Evolutionary conservation across 2,329 filamentous ascomycete species (phyloP), one percentile per base, ranked within the genome.

Genomic region (Erysiphe pulchra): DNA sequence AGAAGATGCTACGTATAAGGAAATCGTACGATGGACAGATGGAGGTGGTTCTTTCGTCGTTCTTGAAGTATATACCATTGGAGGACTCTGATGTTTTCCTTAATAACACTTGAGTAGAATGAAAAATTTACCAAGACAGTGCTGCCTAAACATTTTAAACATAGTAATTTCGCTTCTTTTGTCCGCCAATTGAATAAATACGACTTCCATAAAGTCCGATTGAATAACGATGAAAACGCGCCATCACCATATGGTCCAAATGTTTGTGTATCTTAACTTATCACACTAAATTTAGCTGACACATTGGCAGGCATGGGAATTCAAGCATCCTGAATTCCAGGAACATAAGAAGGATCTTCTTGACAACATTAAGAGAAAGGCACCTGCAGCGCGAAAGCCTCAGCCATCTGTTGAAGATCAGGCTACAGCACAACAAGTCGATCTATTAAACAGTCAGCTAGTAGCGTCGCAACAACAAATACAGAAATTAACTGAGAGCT

Each of bases 111-210:
- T 34, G 42, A 48, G 24, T 60, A 94, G 87, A 92, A 92, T 61
- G 87, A 95, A 61, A 93, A 92, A 61, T 98, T 98, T 58, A 95
- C 90, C 18, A 93, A 94, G 61, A 80, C 82, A 36, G 92, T 98
- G 55, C 73, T 98, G 14, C 90, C 90, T 2, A 94, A 95, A 60
- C 85, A 95, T 57, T 98, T 98, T 69, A 98, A 98, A 63, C 90
- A 95, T 64, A 92, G 84, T 71, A 94, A 94, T 61, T 94, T 94
- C 65, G 86, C 86, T 31, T 93, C 85, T 62, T 94, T 94, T 59
- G 86, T 94, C 48, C 80, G 86, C 43, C 86, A 94, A 60, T 66
- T 94, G 48, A 94, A 94, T 66, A 94, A 94, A 60, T 94, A 92
- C 61, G 86, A 93, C 59, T 98, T 98, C 55, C 90, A 98, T 68